Percentiles rank a stretch among this genome's conserved stretches.
Conservation (phyloP, 805 yeast species). For the Brettanomyces naardenensis region DNA sequence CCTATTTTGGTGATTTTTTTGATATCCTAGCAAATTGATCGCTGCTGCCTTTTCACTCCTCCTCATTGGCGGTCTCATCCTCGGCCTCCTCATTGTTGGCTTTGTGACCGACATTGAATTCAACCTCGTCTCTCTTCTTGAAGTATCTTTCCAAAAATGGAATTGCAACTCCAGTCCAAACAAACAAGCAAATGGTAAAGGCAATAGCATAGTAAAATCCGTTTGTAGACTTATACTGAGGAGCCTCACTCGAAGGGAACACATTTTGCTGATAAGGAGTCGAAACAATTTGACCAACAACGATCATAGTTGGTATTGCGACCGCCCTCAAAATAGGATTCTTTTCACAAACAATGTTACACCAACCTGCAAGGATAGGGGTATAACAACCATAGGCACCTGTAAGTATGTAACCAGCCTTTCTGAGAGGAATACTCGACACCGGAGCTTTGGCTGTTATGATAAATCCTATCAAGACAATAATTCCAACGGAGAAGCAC, state of each 20-base stretch:
- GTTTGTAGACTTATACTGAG: constrained; percentile 18
- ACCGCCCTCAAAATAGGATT: constrained; percentile 20
- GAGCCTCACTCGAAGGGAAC: constrained; percentile 27
- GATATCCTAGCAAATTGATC: too few species aligned
- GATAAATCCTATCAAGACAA: constrained; percentile 29
- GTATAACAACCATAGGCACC: constrained; percentile 40
- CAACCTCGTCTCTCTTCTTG: constrained; percentile 5
- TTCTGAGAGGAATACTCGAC: constrained; percentile 11
- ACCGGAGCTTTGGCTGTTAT: constrained; percentile 14
- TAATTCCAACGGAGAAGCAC: constrained; percentile 36
- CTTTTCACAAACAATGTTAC: constrained; percentile 41
- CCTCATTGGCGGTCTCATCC: too few species aligned
- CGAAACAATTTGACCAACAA: constrained; percentile 18
- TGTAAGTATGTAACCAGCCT: constrained; percentile 17
- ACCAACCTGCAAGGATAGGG: constrained; percentile 57
- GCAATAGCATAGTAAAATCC: constrained; percentile 21
- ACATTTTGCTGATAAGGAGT: constrained; percentile 24
- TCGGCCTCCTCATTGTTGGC: too few species aligned
- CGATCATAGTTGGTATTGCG: constrained; percentile 20
- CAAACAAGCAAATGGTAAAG: constrained; percentile 15
- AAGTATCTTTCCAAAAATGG: constrained; percentile 14
- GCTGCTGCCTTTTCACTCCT: too few species aligned
- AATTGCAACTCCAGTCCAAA: constrained; percentile 18
- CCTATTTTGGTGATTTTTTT: too few species aligned
- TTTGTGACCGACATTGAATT: too few species aligned